These are phyloP conservation scores for Jatropha multifida DNA, from an alignment of 441 rosid species.

Conservation along the genomic window DNA sequence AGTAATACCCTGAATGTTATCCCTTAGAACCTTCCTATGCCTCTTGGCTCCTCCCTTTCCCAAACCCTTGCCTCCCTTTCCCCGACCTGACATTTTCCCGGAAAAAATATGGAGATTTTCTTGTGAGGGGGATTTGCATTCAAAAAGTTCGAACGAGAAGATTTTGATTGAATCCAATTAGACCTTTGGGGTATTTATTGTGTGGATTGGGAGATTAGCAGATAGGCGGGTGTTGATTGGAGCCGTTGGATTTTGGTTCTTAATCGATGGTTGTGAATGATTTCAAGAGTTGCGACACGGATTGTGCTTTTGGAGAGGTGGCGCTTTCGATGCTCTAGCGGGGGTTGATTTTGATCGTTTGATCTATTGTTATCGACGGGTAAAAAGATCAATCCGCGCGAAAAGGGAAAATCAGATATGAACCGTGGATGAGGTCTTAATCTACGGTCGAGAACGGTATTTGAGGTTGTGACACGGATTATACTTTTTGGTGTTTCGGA, in stretches of 20 bases:
- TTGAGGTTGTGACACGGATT: neutral
- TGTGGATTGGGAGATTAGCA: neutral
- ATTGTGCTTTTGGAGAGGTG: neutral
- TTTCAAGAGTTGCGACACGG: neutral
- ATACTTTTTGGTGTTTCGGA: neutral
- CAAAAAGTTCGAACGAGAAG: neutral
- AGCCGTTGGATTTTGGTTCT: neutral
- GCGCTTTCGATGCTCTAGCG: neutral
- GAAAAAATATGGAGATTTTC: neutral
- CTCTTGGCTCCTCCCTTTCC: conserved; percentile 5
- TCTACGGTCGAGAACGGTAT: neutral
- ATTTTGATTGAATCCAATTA: neutral
- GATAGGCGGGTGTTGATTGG: neutral
- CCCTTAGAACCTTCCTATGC: conserved; percentile 4
- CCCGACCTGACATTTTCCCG: conserved; percentile 1
- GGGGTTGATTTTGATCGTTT: neutral
- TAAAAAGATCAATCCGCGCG: neutral
- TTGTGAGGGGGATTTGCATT: too few relatives aligned
- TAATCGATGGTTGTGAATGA: neutral
- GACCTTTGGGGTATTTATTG: neutral
- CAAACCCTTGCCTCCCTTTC: conserved; percentile 9
- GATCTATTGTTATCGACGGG: conserved; percentile 2
- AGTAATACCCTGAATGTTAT: neutral
- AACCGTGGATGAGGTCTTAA: neutral
- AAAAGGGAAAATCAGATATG: neutral